These are phyloP conservation scores for Apophysomyces elegans DNA, from an alignment of 371 early-diverging fungal species.

Conservation along the genomic window DNA sequence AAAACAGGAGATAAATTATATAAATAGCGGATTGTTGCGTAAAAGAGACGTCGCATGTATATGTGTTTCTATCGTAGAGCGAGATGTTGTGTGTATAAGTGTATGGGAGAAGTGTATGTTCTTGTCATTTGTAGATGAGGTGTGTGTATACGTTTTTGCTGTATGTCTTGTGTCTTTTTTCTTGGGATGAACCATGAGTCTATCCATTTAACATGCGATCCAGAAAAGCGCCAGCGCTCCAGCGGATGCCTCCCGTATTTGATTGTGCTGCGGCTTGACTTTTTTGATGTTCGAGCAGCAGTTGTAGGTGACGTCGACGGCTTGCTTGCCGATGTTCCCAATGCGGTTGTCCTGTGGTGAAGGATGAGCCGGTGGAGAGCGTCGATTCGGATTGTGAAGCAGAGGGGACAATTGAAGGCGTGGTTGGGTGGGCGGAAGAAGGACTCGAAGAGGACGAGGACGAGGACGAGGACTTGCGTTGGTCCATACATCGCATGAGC, in stretches of 20 bases:
- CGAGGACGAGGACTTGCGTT: constrained; percentile 1
- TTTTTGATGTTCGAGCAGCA: not conserved
- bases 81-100: not conserved
- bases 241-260: constrained; percentile 19
- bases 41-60: not conserved
- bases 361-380: not conserved
- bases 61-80: not conserved
- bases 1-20: not conserved
- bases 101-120: not conserved
- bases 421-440: not conserved
- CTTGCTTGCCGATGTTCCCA: constrained; percentile 24
- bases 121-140: too few relatives aligned
- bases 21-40: not conserved
- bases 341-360: constrained; percentile 16
- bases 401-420: constrained; percentile 22
- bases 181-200: not conserved
- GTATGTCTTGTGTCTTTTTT: too few relatives aligned
- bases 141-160: too few relatives aligned
- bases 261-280: constrained; percentile 4
- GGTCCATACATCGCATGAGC: constrained; percentile 31
- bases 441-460: too few relatives aligned
- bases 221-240: constrained; percentile 30
- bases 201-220: constrained; percentile 27
- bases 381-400: constrained; percentile 3
- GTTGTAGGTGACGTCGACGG: constrained; percentile 21